phyloP scores from a whole-genome alignment of 73 alveolate genomes.

The Breviolum minutum region DNA sequence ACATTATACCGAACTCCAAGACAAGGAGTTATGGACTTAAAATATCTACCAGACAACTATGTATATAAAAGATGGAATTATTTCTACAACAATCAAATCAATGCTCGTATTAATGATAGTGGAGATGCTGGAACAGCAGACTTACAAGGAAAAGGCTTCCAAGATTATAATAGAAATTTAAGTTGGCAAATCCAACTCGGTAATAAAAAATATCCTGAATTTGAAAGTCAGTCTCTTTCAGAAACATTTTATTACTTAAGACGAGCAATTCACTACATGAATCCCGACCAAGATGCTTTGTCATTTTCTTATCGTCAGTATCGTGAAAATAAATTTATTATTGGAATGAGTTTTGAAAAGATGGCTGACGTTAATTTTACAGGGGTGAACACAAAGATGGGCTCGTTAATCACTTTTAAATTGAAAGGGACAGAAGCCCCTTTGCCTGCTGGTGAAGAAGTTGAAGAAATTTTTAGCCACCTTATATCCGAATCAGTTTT shows the following conservation, averaged over 20 bases:
- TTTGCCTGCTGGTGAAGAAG: background rate
- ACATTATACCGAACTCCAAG: slow-evolving; percentile 16
- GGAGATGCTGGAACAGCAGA: background rate
- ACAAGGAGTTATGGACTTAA: background rate
- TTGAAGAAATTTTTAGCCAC: background rate
- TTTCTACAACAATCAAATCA: slow-evolving; percentile 8
- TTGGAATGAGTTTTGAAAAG: slow-evolving; percentile 40
- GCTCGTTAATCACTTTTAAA: background rate
- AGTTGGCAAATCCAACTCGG: slow-evolving; percentile 35
- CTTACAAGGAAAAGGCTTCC: background rate
- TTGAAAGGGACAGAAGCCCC: background rate
- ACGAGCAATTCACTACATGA: background rate
- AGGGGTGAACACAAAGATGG: background rate
- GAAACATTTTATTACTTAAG: slow-evolving; percentile 13
- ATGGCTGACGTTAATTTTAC: background rate
- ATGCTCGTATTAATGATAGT: background rate
- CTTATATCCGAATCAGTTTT: background rate
- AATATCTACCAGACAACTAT: slow-evolving; percentile 1
- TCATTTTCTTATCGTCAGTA: background rate
- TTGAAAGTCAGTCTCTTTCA: slow-evolving; percentile 14
- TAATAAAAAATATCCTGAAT: slow-evolving; percentile 7
- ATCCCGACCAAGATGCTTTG: background rate
- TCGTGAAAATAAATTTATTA: slow-evolving; percentile 27
- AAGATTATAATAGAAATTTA: background rate
- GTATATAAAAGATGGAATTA: slow-evolving; percentile 39